A percentile compares a stretch with the other conserved stretches of the same genome.
Evolutionary conservation across 2,329 filamentous ascomycete species (phyloP).

Genomic region (Dothiorella sarmentorum): DNA sequence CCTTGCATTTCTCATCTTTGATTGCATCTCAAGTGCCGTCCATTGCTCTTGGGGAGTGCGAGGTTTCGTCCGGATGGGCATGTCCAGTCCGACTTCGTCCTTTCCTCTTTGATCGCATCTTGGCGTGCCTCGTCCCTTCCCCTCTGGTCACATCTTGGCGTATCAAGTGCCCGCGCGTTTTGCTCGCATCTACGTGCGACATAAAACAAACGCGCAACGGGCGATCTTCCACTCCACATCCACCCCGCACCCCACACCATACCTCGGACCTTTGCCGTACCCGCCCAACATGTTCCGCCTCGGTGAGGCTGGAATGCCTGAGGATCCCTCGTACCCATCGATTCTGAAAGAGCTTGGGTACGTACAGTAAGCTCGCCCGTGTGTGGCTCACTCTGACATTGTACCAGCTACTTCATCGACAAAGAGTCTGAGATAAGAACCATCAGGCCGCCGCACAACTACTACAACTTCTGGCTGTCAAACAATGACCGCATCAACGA

Average conservation of each 20-base stretch:
- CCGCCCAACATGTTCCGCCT: conserved; percentile 76
- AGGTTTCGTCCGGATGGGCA: too few species aligned
- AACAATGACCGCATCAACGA: conserved; percentile 75
- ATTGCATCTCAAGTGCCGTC: too few species aligned
- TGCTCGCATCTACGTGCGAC: not conserved
- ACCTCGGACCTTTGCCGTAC: too few species aligned
- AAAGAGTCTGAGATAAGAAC: conserved; percentile 70
- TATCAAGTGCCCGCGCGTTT: not conserved
- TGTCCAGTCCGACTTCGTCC: too few species aligned
- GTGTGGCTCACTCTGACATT: conserved; percentile 5
- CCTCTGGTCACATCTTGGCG: not conserved
- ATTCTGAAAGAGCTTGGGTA: conserved; percentile 72
- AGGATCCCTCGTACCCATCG: conserved; percentile 63
- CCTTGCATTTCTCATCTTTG: too few species aligned
- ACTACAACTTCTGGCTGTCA: conserved; percentile 72
- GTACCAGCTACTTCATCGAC: conserved; percentile 71
- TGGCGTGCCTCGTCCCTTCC: not conserved
- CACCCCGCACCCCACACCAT: not conserved
- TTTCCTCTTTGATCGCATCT: not conserved
- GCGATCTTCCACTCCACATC: not conserved
- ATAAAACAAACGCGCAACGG: not conserved
- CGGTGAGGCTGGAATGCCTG: conserved; percentile 63
- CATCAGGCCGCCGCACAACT: conserved; percentile 62
- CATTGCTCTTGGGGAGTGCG: too few species aligned
- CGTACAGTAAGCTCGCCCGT: conserved; percentile 24